A percentile compares a stretch with the other conserved stretches of the same genome.
phyloP scores from a whole-genome alignment of 2,329 filamentous ascomycete genomes.

The Claviceps paspali region DNA sequence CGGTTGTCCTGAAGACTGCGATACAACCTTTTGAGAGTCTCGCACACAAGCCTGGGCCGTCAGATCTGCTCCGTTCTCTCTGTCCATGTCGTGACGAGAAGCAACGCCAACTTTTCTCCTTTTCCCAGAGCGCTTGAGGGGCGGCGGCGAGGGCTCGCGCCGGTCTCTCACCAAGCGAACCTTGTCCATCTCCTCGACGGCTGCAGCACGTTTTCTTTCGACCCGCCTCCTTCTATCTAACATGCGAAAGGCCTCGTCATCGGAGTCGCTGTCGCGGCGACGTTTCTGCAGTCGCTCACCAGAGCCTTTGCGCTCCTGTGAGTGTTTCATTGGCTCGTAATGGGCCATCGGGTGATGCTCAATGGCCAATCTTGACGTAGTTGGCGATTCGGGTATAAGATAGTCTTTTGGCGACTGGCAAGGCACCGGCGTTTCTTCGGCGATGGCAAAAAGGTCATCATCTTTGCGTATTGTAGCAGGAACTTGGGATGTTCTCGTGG shows the following conservation, averaged over 20 bases:
- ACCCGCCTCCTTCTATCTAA: slow-evolving; percentile 22
- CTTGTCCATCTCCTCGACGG: slow-evolving; percentile 23
- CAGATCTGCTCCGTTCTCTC: neutral
- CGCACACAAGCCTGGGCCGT: slow-evolving; percentile 5
- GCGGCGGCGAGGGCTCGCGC: slow-evolving; percentile 7
- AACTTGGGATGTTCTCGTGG: slow-evolving; percentile 17
- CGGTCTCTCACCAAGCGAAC: slow-evolving; percentile 21
- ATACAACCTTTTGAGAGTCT: slow-evolving; percentile 13
- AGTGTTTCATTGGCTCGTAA: slow-evolving; percentile 31
- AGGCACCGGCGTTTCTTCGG: slow-evolving; percentile 14
- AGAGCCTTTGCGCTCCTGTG: slow-evolving; percentile 24
- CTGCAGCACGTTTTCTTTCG: slow-evolving; percentile 23
- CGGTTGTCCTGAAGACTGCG: slow-evolving; percentile 12
- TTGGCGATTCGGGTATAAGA: slow-evolving; percentile 23
- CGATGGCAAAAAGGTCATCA: slow-evolving; percentile 7
- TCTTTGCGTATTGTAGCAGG: slow-evolving; percentile 14
- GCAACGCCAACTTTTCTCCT: slow-evolving; percentile 9
- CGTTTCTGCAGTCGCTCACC: slow-evolving; percentile 12
- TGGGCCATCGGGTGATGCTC: slow-evolving; percentile 21
- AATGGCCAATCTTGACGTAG: slow-evolving; percentile 10
- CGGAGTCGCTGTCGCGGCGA: slow-evolving; percentile 18
- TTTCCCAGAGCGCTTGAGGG: slow-evolving; percentile 13
- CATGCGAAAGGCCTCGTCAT: slow-evolving; percentile 17
- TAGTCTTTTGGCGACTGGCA: slow-evolving; percentile 14
- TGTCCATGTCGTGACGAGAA: neutral